A percentile compares a stretch with the other conserved stretches of the same genome.
phyloP scores from a whole-genome alignment of 768 basidiomycete genomes.

The Lactarius pseudohatsudake region DNA sequence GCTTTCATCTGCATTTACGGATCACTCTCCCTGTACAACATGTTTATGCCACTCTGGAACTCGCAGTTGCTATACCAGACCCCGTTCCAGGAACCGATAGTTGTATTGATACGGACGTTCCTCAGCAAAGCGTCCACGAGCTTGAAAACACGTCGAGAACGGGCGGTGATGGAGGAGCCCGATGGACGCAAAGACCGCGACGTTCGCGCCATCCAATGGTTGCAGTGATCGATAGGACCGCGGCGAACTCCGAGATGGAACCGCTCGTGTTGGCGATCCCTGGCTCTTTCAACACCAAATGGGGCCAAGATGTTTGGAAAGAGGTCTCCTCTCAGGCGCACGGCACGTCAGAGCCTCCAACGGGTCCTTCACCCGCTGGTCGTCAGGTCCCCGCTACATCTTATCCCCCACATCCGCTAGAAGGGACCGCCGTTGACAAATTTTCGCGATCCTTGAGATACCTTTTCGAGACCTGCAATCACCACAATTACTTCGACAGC shows the following conservation, averaged over 20 bases:
- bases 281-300: neutral
- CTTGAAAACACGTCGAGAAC: neutral
- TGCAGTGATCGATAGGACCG: neutral
- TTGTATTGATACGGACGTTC: neutral
- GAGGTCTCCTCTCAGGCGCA: neutral
- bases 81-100: slow-evolving; percentile 44
- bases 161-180: neutral
- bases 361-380: too few relatives aligned
- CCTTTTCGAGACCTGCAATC: neutral
- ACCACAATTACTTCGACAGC: too few relatives aligned
- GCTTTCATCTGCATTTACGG: neutral
- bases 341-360: neutral
- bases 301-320: neutral
- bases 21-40: neutral
- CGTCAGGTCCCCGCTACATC: neutral
- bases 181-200: neutral
- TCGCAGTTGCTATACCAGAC: neutral
- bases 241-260: neutral
- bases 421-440: too few relatives aligned
- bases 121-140: neutral
- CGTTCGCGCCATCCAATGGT: neutral
- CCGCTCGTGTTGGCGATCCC: neutral
- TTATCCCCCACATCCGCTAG: too few relatives aligned
- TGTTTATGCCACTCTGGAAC: neutral
- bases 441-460: neutral